These are phyloP conservation scores for Anisodus acutangulus DNA, from an alignment of 257 asterid species.

Conservation along the genomic window DNA sequence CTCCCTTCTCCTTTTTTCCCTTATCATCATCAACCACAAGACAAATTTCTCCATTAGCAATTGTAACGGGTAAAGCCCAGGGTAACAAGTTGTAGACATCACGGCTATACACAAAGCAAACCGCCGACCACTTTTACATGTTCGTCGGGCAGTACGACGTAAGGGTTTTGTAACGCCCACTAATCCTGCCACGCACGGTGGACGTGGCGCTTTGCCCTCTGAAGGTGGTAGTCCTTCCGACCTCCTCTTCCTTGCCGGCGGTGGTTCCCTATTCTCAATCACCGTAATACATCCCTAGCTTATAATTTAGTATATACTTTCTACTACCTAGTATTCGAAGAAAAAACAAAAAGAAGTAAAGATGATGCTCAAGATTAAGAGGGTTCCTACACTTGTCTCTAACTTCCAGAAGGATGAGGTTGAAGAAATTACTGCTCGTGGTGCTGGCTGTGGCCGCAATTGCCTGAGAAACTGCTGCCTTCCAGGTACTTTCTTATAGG, in stretches of 20 bases:
- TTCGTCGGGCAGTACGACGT: slow-evolving; percentile 66
- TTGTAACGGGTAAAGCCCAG: slow-evolving; percentile 47
- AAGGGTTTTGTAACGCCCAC: slow-evolving; percentile 71
- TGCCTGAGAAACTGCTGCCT: slow-evolving; percentile 38
- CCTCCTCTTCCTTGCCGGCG: slow-evolving; percentile 99
- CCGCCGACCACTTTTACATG: slow-evolving; percentile 62
- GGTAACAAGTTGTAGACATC: slow-evolving; percentile 60
- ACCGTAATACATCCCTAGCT: background rate
- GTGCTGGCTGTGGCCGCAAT: slow-evolving; percentile 36
- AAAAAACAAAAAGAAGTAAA: background rate
- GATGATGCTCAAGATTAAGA: slow-evolving; percentile 38
- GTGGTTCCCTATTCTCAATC: slow-evolving; percentile 48
- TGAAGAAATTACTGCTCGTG: slow-evolving; percentile 30
- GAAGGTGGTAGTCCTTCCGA: slow-evolving; percentile 99
- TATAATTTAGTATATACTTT: background rate
- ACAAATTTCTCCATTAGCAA: background rate
- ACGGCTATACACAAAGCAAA: slow-evolving; percentile 78
- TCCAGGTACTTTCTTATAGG: slow-evolving; percentile 28
- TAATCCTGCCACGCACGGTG: slow-evolving; percentile 99
- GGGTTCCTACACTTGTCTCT: slow-evolving; percentile 39
- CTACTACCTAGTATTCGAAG: background rate
- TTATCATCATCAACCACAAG: background rate
- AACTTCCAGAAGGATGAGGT: slow-evolving; percentile 38
- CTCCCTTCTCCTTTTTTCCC: background rate
- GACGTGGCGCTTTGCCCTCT: slow-evolving; percentile 96